Base-by-base conservation (phyloP, 2,329 filamentous ascomycete species). In the Pestalotiopsis sp. region DNA sequence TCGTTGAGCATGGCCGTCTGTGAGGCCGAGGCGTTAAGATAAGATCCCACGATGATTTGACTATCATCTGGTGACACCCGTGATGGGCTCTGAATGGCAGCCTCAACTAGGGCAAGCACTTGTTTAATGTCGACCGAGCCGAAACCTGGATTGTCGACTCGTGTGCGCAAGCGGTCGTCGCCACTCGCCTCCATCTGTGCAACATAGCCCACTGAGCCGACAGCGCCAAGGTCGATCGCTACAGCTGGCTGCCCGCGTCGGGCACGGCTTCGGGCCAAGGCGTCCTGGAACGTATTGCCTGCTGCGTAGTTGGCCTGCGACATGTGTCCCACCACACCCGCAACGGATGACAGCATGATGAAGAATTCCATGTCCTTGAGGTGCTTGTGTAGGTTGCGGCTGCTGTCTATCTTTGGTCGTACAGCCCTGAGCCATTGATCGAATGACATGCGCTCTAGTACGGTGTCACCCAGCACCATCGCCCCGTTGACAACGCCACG, bases 311-410 rank as follows among this genome's bases (percentile, higher is more conserved):
- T 67, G 59, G 66, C 35, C 39, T 70, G 39, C 3, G 14, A 26
- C 2, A 22, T 13, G 26, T 76, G 75, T 13, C 81, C 81, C 14
- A 77, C 69, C 20, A 81, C 72, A 1, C 79, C 79, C 1, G 74
- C 71, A 0, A 79, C 68, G 0, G 81, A 83, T 1, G 79, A 81
- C 0, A 82, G 71, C 70, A 81, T 75, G 57, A 82, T 68, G 68
- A 82, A 83, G 73, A 83, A 83, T 60, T 78, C 76, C 0, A 72
- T 44, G 6, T 13, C 9, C 5, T 5, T 5, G 3, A 70, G 57
- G n/a, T 64, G 68, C 7, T 67, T 66, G 60, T 72, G 60, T 24
- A 82, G 72, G 58, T 77, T 70, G n/a, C 7, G 13, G 1, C 39
- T 70, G 63, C 70, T 64, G 22, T 39, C 30, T 2, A 73, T 56